Conservation (phyloP, 176 grass and related monocot species). For the Thinopyrum elongatum region DNA sequence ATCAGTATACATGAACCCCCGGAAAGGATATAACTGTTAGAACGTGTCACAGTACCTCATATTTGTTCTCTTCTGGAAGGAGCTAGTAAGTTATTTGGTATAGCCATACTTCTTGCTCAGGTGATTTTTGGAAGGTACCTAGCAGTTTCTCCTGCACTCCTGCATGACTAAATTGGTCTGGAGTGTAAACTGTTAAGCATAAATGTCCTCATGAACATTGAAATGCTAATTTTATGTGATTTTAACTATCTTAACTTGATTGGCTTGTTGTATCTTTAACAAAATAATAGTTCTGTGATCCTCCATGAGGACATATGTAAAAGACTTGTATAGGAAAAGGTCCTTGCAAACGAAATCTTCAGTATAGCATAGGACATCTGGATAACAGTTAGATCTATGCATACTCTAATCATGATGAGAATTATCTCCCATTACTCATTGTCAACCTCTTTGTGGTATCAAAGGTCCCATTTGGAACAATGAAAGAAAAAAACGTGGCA, state of each 20-base stretch:
- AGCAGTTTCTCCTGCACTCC: neutral
- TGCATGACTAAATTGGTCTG: neutral
- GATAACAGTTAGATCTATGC: neutral
- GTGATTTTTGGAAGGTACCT: neutral
- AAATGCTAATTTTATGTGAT: constrained; percentile 2
- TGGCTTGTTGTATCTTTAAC: neutral
- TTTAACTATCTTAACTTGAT: neutral
- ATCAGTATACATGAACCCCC: neutral
- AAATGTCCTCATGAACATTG: neutral
- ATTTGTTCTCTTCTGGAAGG: neutral
- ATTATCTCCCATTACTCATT: neutral
- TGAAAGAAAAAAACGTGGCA: neutral
- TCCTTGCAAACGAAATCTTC: neutral
- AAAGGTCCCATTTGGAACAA: neutral
- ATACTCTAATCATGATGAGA: neutral
- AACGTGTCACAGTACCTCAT: neutral
- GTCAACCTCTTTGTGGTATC: neutral
- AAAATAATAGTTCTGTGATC: neutral
- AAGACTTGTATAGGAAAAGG: neutral
- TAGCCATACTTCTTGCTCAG: too few relatives aligned
- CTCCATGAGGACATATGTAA: neutral
- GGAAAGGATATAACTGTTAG: neutral
- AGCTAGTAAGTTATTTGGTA: neutral
- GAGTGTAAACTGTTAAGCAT: neutral
- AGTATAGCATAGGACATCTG: neutral